These are phyloP conservation scores for Aspergillus melleus DNA, from an alignment of 2,329 filamentous ascomycete genomes.

Conservation along the genomic window DNA sequence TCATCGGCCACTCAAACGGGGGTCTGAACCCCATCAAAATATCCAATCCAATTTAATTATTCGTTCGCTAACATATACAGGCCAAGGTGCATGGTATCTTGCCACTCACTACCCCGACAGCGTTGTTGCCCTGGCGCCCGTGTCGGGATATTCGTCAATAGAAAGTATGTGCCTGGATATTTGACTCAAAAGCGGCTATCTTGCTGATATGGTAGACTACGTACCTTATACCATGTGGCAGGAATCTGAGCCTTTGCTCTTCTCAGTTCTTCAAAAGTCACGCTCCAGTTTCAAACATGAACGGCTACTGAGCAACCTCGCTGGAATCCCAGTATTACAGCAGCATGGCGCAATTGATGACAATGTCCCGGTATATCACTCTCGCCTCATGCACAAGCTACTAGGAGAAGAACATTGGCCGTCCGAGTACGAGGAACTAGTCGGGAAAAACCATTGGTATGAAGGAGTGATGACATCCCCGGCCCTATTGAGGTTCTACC, in stretches of 20 bases:
- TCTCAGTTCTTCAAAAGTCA: constrained; percentile 49
- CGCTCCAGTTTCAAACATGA: constrained; percentile 57
- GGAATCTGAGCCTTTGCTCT: constrained; percentile 52
- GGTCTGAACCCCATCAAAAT: constrained; percentile 29
- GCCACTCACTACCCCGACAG: constrained; percentile 58
- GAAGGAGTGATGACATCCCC: constrained; percentile 57
- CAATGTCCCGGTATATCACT: constrained; percentile 61
- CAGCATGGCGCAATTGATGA: constrained; percentile 59
- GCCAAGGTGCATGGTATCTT: constrained; percentile 59
- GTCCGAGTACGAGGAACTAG: constrained; percentile 53
- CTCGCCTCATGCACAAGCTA: constrained; percentile 54
- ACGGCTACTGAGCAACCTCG: constrained; percentile 52
- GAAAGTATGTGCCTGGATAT: constrained; percentile 35
- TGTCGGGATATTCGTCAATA: constrained; percentile 61
- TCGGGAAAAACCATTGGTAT: constrained; percentile 54
- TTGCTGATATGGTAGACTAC: constrained; percentile 44
- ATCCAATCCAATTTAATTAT: neutral
- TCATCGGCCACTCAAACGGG: constrained; percentile 61
- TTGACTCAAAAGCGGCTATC: neutral
- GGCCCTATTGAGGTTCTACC: constrained; percentile 51
- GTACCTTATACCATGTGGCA: constrained; percentile 60
- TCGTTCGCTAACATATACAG: constrained; percentile 19
- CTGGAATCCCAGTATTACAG: constrained; percentile 55
- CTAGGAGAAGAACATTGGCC: constrained; percentile 44
- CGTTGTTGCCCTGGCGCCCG: constrained; percentile 56